Evolutionary conservation across 2,329 filamentous ascomycete species (phyloP), one percentile per base, ranked within the genome.

Genomic region (Colletotrichum kahawae): DNA sequence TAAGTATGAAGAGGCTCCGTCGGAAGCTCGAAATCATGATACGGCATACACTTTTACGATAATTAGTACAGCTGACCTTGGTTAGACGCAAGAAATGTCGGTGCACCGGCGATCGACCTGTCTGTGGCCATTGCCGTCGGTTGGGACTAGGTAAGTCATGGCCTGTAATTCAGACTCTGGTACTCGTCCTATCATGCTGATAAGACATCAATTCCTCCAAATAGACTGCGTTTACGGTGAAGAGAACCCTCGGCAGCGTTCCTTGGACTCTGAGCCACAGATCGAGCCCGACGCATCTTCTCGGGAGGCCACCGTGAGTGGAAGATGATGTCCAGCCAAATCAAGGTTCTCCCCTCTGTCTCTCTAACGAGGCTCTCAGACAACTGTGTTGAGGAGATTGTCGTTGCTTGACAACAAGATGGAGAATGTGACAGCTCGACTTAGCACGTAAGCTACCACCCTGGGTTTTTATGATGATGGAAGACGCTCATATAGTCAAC

Each of bases 321-420:
- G 54, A 27, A 57, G 54, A 6, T 57, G 54, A 27, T 29, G 54
- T 27, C 27, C 54, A 57, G 54, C 54, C 27, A 57, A 16, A 27
- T 0, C 24, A 57, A 27, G 54, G 24, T 0, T 1, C 21, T 57
- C 7, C 4, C 54, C 29, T 29, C 51, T 56, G 51, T 56, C 21
- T 57, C 21, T 57, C 54, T 57, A 57, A 57, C 54, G 54, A 57
- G 54, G 54, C 54, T 57, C 14, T 29, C 54, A 57, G 54, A 57
- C 54, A 57, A 57, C 54, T 57, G 54, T 57, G 24, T 57, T 57
- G 13, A 57, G 54, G 54, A 57, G 54, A 29, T 9, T 57, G 24
- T 57, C 54, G 27, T 18, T 57, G 0, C 54, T 57, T 21, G 54
- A 57, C 54, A 57, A 16, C 4, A 57, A 57, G 54, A 57, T 57